phyloP scores from a whole-genome alignment of 108 stramenopile genomes.

The Fistulifera pelliculosa region DNA sequence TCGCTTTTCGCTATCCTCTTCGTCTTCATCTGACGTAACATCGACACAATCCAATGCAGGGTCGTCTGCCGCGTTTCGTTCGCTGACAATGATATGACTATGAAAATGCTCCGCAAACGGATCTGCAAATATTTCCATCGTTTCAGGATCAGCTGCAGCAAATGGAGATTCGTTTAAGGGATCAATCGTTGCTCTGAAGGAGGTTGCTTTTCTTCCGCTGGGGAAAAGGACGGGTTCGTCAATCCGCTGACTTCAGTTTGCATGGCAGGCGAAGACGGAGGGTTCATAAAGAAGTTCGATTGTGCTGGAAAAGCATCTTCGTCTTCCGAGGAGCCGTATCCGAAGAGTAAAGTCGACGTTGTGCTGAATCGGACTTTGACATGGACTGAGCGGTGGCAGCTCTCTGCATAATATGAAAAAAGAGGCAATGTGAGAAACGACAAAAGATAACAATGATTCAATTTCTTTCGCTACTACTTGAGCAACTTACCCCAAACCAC shows the following conservation, averaged over 20 bases:
- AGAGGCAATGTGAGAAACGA: no score
- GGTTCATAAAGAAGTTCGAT: neutral
- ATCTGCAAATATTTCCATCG: no score
- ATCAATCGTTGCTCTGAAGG: neutral
- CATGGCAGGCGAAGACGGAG: neutral
- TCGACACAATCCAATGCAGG: no score
- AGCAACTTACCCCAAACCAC: neutral
- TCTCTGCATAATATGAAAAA: neutral
- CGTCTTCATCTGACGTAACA: no score
- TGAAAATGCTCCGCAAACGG: no score
- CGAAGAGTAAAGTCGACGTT: neutral
- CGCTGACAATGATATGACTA: no score
- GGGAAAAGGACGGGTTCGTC: neutral
- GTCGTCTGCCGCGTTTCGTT: no score
- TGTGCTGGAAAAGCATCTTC: neutral
- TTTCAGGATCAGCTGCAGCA: neutral
- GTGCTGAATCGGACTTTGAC: neutral
- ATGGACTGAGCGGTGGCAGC: neutral
- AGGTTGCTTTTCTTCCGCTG: neutral
- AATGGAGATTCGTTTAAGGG: neutral
- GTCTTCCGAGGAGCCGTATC: neutral
- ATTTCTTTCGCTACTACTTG: neutral
- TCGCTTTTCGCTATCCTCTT: no score
- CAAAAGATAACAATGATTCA: no score
- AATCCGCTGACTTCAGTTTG: conserved; percentile 1